phyloP scores from a whole-genome alignment of 768 basidiomycete genomes.

The Panus rudis region DNA sequence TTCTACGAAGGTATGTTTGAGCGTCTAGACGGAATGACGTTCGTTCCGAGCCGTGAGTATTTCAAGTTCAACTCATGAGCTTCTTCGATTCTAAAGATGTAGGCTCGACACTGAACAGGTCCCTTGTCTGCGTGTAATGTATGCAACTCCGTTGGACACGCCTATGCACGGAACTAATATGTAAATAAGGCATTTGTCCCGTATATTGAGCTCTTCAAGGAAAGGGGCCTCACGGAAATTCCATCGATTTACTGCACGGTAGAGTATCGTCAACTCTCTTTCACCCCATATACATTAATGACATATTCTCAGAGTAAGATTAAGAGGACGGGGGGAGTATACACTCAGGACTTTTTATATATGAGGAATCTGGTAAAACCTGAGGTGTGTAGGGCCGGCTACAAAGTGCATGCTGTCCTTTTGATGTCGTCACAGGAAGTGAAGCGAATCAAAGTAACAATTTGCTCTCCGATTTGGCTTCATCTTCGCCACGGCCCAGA shows the following conservation, averaged over 20 bases:
- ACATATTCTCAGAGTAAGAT: slow-evolving; percentile 48
- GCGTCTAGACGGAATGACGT: slow-evolving; percentile 54
- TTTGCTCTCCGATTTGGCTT: slow-evolving; percentile 65
- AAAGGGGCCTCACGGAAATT: slow-evolving; percentile 14
- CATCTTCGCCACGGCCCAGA: slow-evolving; percentile 57
- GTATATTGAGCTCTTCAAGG: slow-evolving; percentile 14
- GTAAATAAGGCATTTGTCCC: slow-evolving; percentile 14
- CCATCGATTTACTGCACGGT: slow-evolving; percentile 17
- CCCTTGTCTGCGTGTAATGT: too few species aligned
- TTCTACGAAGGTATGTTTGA: slow-evolving; percentile 65
- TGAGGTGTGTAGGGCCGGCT: slow-evolving; percentile 38
- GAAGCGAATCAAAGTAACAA: slow-evolving; percentile 58
- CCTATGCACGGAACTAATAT: too few species aligned
- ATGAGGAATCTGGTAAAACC: slow-evolving; percentile 48
- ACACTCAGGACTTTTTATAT: slow-evolving; percentile 53
- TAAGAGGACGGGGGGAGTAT: slow-evolving; percentile 48
- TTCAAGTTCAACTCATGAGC: too few species aligned
- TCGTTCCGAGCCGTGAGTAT: slow-evolving; percentile 37
- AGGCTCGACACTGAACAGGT: too few species aligned
- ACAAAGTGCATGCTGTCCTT: too few species aligned
- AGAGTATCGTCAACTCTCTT: neutral
- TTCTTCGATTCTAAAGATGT: neutral
- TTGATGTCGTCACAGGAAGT: slow-evolving; percentile 48
- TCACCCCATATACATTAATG: neutral
- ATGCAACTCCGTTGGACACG: too few species aligned